Evolutionary conservation across 371 early-diverging fungal species (phyloP), one percentile per base, ranked within the genome.

Genomic region (Mucor irregularis): DNA sequence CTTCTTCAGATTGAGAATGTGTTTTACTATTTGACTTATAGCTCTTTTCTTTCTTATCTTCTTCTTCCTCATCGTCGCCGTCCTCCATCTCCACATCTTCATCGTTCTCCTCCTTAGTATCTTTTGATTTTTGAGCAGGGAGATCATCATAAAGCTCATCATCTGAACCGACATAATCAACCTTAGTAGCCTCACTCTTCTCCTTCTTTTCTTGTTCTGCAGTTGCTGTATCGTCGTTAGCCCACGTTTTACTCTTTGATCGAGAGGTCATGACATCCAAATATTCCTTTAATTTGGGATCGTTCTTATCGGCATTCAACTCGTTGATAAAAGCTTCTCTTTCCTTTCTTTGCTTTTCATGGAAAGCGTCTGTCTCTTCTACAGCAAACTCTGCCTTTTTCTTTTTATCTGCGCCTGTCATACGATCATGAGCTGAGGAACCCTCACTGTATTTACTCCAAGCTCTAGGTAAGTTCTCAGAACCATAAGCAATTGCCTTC

Each of bases 381-480:
- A 76, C 79, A 25, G 68, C 62, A 19, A 76, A 76, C 8, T 71
- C 73, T 25, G 66, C 66, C 24, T 66, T 66, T 33, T 67, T 78
- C 43, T 66, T 61, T 39, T 42, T 60, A 37, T 63, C 55, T 16
- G 56, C 55, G 19, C 66, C 71, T 42, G 65, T 37, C 25, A 66
- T 72, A n/a, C 73, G 64, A 16, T 75, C 68, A 60, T 81, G 63
- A 24, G 88, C 90, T 6, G 94, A 83, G 21, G 90, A 84, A 13
- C 93, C 95, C 51, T 81, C 71, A 14, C 93, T 82, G 67, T 95
- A 82, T 57, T 85, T 80, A 64, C 90, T 90, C 97, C 98, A 97
- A 21, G 96, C 88, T 48, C 96, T 84, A 5, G 93, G 88, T n/a
- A 97, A 73, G 2, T 80, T 68, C 17, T 78, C 66, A 49, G 90